Base-by-base conservation (phyloP, 208 protist species). In the Acanthamoeba triangularis region DNA sequence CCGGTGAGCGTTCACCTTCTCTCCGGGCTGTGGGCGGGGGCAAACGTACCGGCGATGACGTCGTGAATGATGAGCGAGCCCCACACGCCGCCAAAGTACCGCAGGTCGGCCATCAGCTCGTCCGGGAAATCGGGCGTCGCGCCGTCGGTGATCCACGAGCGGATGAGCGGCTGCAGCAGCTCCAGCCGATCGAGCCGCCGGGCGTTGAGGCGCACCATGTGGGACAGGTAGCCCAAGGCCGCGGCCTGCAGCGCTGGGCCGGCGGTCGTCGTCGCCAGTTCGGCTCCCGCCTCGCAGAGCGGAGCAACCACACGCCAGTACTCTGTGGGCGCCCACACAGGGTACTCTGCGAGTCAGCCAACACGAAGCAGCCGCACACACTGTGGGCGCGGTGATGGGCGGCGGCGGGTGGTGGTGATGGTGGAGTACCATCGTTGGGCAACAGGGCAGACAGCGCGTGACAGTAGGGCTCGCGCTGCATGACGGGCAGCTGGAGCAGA, bases 51-150 rank as follows among this genome's bases (percentile, higher is more conserved):
- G 18, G 74, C 49, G 47, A 85, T 85, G 78, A 85, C 13, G 28
- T 85, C 78, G 78, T 85, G 78, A n/a, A 85, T 37, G 44, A 85
- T 85, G 49, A 85, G 78, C 5, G 78, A 59, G 18, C 78, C 78
- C 78, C 78, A 85, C 20, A 59, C 7, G 5, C 78, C 47, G 20
- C 78, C 78, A 59, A 85, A 85, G 49, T 85, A 52, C 8, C 47
- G 37, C 78, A 85, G 37, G 25, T 80, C 72, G 72, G 3, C 72
- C 30, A 67, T 1, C 25, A 67, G 25, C 61, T 25, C 16, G 61
- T 33, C 28, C 10, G 33, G 8, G 37, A 41, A 23, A 25, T 54
- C 25, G 78, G 56, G 47, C 14, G 4, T 59, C 25, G 37, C 25
- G 30, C 35, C 78, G 49, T 33, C 47, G 78, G 30, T 37, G 44